phyloP scores from a whole-genome alignment of 495 filamentous ascomycete genomes.

The Venustampulla echinocandica region DNA sequence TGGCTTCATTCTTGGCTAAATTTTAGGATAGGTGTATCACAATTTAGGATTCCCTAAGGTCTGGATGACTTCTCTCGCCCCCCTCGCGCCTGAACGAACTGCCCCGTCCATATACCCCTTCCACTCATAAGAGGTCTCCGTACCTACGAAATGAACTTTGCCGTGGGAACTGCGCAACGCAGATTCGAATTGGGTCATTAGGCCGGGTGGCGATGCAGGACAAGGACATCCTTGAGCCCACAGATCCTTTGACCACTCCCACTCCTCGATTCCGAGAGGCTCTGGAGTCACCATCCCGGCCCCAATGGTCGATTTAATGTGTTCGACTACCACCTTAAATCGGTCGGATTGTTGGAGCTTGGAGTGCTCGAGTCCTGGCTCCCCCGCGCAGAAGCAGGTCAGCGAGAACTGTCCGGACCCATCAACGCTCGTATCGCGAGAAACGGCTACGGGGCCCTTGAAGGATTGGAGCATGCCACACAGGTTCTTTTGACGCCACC shows the following conservation, averaged over 20 bases:
- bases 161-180: conserved; percentile 17
- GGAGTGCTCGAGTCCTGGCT: conserved; percentile 27
- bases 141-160: conserved; percentile 38
- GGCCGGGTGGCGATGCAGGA: neutral
- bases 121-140: conserved; percentile 35
- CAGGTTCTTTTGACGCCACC: conserved; percentile 30
- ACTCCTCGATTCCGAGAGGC: conserved; percentile 17
- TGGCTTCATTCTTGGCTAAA: too few relatives aligned
- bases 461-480: conserved; percentile 30
- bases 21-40: too few relatives aligned
- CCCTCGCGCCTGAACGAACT: conserved; percentile 29
- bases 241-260: conserved; percentile 27
- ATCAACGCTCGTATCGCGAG: conserved; percentile 32
- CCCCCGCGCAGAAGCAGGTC: conserved; percentile 34
- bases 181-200: neutral
- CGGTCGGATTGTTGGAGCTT: conserved; percentile 7
- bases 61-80: conserved; percentile 32
- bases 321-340: neutral
- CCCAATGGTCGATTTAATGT: conserved; percentile 13
- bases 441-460: conserved; percentile 30
- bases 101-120: conserved; percentile 44
- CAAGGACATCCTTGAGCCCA: neutral
- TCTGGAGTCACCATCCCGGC: conserved; percentile 9
- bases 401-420: conserved; percentile 29
- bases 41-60: too few relatives aligned